Evolutionary conservation across 345 rosid genomes (phyloP).

Genomic region (Citrus maxima): DNA sequence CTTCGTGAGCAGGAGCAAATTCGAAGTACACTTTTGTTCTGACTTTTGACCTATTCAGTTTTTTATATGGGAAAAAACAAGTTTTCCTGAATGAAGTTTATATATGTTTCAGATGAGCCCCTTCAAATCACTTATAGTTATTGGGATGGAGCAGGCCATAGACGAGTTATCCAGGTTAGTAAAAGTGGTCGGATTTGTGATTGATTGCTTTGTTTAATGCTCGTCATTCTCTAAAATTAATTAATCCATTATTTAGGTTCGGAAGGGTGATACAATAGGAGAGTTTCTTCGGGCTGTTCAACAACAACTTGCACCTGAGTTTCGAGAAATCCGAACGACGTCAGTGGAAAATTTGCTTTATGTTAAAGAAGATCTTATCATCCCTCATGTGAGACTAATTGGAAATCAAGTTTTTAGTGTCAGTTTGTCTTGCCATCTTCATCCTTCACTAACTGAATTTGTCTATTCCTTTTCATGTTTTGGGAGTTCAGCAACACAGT

Average conservation of each 20-base stretch:
- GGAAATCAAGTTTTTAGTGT: not conserved
- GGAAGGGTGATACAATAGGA: slow-evolving; percentile 90
- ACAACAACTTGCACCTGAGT: slow-evolving; percentile 98
- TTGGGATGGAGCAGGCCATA: slow-evolving; percentile 99
- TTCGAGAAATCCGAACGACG: slow-evolving; percentile 88
- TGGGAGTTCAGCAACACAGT: slow-evolving; percentile 89
- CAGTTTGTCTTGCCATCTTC: not conserved
- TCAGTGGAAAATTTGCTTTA: slow-evolving; percentile 95
- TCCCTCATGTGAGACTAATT: slow-evolving; percentile 80
- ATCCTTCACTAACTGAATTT: slow-evolving; percentile 5
- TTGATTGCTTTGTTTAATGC: slow-evolving; percentile 7
- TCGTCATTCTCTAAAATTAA: not conserved
- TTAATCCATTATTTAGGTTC: slow-evolving; percentile 37
- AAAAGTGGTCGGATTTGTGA: slow-evolving; percentile 6
- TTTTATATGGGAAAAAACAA: not conserved
- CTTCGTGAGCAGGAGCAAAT: slow-evolving; percentile 81
- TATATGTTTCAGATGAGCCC: slow-evolving; percentile 68
- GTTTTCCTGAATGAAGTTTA: slow-evolving; percentile 12
- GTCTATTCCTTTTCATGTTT: slow-evolving; percentile 10
- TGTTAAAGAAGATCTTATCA: slow-evolving; percentile 95
- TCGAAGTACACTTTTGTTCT: slow-evolving; percentile 47
- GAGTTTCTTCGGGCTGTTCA: slow-evolving; percentile 89
- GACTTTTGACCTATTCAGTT: not conserved
- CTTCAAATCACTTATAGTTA: slow-evolving; percentile 96
- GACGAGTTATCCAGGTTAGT: slow-evolving; percentile 84